Evolutionary conservation across 495 filamentous ascomycete species (phyloP), one percentile per base, ranked within the genome.

Genomic region (Neurospora intermedia): DNA sequence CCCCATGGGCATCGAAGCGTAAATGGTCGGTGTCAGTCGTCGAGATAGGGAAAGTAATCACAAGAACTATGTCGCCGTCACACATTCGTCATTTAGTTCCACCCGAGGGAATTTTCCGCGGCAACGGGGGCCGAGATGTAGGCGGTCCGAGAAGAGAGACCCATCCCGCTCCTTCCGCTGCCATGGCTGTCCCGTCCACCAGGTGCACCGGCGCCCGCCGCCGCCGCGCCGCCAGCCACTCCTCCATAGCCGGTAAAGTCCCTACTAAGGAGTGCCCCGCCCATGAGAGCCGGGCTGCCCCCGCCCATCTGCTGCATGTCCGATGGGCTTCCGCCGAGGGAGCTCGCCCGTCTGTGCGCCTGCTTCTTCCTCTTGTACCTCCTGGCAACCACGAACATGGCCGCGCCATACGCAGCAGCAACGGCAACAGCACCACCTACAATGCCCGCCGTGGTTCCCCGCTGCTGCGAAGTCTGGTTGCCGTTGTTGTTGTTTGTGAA

Each of bases 101-200:
- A 99, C 75, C 96, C 96, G 74, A 99, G 88, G 70, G 94, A 97
- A 85, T 99, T 99, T 86, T 97, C 96, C 54, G 94, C 93, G 86
- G 95, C 96, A 73, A 99, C 92, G 5, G 96, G 96, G 70, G 89
- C 90, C 54, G 90, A 92, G 76, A 94, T 94, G 79, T 88, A 87
- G 75, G 87, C 83, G 69, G 89, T 90, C 76, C 91, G 85, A 69
- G 91, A 91, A 80, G 92, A 93, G 86, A 89, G 89, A 81, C 90
- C 90, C 80, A 90, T 90, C 31, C 87, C 88, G 77, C 89, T 92
- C 74, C 91, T 86, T 76, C 76, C 91, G 87, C 69, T 92, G 88
- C 79, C 81, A 45, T 81, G 78, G 75, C 81, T 81, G 73, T 80
- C 72, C n/a, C 77, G 75, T 10, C 74, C 79, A 46, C 78, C 90